Conservation (phyloP, 495 filamentous ascomycete genomes). For the Peziza echinospora region DNA sequence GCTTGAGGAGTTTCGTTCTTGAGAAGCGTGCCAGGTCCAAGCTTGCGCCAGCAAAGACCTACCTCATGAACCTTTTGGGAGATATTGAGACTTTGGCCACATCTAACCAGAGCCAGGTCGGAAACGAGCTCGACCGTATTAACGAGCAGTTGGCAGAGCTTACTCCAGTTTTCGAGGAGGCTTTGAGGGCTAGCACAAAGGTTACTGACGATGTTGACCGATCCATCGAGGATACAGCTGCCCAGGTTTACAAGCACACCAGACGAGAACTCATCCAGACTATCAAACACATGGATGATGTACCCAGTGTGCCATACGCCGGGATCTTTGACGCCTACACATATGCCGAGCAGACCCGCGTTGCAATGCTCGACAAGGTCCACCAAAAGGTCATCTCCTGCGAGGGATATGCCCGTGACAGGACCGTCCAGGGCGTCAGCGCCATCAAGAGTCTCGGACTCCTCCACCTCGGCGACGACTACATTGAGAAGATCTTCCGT, state of each 20-base stretch:
- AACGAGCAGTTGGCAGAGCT: conserved; percentile 57
- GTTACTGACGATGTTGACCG: conserved; percentile 60
- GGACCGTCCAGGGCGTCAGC: conserved; percentile 63
- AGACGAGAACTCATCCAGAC: conserved; percentile 45
- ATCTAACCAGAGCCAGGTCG: conserved; percentile 71
- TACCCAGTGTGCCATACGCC: conserved; percentile 66
- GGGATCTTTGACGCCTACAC: conserved; percentile 68
- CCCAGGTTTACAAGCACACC: conserved; percentile 64
- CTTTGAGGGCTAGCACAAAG: conserved; percentile 60
- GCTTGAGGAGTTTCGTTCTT: conserved; percentile 77
- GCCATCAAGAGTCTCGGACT: conserved; percentile 72
- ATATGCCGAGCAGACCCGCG: conserved; percentile 81
- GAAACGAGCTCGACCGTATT: conserved; percentile 69
- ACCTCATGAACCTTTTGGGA: conserved; percentile 77
- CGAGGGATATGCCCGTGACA: conserved; percentile 61
- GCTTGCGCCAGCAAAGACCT: conserved; percentile 85
- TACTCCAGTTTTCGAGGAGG: conserved; percentile 64
- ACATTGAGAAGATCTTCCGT: conserved; percentile 61
- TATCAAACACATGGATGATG: conserved; percentile 48
- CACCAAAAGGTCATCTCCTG: conserved; percentile 52
- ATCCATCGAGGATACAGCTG: conserved; percentile 64
- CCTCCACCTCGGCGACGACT: conserved; percentile 71
- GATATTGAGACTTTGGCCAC: conserved; percentile 63
- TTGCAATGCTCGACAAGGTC: conserved; percentile 76
- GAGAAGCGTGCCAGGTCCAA: conserved; percentile 91